Percentiles rank a stretch among this genome's conserved stretches.
Conservation (phyloP, 495 filamentous ascomycete species). For the Penicillium paxilli region DNA sequence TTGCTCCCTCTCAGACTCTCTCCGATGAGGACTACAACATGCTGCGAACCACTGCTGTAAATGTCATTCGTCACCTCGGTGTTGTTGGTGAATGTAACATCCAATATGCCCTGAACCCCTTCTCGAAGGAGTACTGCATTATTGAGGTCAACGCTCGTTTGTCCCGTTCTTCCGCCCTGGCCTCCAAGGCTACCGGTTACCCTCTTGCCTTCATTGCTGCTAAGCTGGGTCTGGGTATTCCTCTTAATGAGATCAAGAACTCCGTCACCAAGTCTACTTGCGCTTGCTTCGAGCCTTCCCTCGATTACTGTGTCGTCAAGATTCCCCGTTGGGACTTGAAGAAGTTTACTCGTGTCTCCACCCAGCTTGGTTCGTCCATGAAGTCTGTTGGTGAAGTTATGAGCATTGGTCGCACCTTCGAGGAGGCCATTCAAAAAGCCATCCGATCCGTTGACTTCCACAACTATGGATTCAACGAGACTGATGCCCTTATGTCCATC, state of each 20-base stretch:
- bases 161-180: conserved; percentile 92
- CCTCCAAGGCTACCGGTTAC: conserved; percentile 97
- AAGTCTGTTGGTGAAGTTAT: conserved; percentile 99
- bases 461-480: conserved; percentile 94
- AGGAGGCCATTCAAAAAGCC: conserved; percentile 98
- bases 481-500: conserved; percentile 89
- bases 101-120: conserved; percentile 95
- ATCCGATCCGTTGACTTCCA: conserved; percentile 93
- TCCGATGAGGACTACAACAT: conserved; percentile 99
- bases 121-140: conserved; percentile 96
- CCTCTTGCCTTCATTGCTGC: conserved; percentile 95
- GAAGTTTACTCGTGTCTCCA: conserved; percentile 96
- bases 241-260: conserved; percentile 94
- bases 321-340: conserved; percentile 98
- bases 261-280: conserved; percentile 94
- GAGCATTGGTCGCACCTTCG: conserved; percentile 95
- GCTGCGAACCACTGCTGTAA: conserved; percentile 97
- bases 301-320: conserved; percentile 98
- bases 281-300: conserved; percentile 97
- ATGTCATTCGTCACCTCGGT: conserved; percentile 94
- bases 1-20: conserved; percentile 94
- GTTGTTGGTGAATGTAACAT: conserved; percentile 99
- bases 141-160: conserved; percentile 99
- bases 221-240: conserved; percentile 91
- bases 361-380: conserved; percentile 94